Percentiles rank a stretch among this genome's conserved stretches.
Evolutionary conservation across 2,329 filamentous ascomycete genomes (phyloP).

Genomic region (Fusarium praegraminearum): DNA sequence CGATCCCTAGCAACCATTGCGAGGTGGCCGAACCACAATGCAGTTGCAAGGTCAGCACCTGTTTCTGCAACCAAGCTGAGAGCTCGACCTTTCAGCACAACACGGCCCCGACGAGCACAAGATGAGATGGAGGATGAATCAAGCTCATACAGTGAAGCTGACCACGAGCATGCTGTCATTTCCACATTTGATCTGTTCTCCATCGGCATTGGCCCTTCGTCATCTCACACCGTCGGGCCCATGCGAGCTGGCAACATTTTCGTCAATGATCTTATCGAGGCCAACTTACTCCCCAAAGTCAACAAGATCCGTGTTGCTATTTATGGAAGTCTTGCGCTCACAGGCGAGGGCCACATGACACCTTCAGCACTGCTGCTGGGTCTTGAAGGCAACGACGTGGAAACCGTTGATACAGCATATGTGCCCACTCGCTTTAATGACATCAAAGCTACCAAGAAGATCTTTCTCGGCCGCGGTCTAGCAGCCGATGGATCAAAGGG

Average conservation of each 20-base stretch:
- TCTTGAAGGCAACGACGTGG: constrained; percentile 63
- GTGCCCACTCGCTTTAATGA: constrained; percentile 60
- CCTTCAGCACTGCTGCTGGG: constrained; percentile 62
- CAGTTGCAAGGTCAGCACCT: constrained; percentile 16
- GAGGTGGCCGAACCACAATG: constrained; percentile 18
- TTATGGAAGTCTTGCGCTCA: constrained; percentile 64
- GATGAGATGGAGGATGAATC: constrained; percentile 49
- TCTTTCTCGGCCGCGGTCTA: constrained; percentile 59
- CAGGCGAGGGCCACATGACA: constrained; percentile 65
- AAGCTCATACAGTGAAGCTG: constrained; percentile 59
- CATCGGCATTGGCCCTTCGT: constrained; percentile 64
- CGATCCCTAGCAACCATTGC: constrained; percentile 24
- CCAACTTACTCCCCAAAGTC: constrained; percentile 59
- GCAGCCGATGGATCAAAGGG: constrained; percentile 51
- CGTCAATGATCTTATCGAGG: constrained; percentile 60
- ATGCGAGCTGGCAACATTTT: constrained; percentile 67
- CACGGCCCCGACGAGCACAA: constrained; percentile 8
- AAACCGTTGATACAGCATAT: constrained; percentile 62
- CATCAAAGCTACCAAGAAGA: constrained; percentile 60
- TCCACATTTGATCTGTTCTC: constrained; percentile 65
- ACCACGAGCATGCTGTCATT: constrained; percentile 65
- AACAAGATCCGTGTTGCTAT: constrained; percentile 62
- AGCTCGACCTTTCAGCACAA: constrained; percentile 29
- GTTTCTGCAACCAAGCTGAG: constrained; percentile 3
- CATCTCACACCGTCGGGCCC: constrained; percentile 64